A percentile compares a stretch with the other conserved stretches of the same genome.
phyloP scores from a whole-genome alignment of 2,329 filamentous ascomycete species.

The Paraconiothyrium sp. region DNA sequence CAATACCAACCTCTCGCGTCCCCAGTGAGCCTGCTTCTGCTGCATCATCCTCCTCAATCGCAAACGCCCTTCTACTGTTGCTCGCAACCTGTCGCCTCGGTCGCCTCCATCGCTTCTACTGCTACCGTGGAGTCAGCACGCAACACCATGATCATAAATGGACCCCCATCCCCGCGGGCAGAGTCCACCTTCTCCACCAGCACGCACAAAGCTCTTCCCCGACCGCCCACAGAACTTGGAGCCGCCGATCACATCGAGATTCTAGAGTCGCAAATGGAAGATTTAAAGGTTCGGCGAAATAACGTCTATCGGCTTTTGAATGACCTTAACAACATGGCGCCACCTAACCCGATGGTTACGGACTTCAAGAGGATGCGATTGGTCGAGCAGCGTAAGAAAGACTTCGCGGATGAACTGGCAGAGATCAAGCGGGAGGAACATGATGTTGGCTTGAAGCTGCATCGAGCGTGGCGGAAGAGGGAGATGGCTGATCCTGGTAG shows the following conservation, averaged over 20 bases:
- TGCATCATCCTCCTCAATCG: slow-evolving; percentile 43
- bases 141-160: slow-evolving; percentile 22
- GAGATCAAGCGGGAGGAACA: slow-evolving; percentile 51
- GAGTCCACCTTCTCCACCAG: slow-evolving; percentile 38
- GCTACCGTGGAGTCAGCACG: slow-evolving; percentile 23
- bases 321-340: slow-evolving; percentile 46
- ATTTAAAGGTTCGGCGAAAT: slow-evolving; percentile 47
- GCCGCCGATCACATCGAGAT: slow-evolving; percentile 48
- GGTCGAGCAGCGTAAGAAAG: slow-evolving; percentile 47
- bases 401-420: slow-evolving; percentile 49
- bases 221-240: slow-evolving; percentile 46
- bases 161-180: slow-evolving; percentile 33
- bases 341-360: slow-evolving; percentile 50
- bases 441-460: slow-evolving; percentile 52
- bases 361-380: slow-evolving; percentile 47
- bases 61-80: slow-evolving; percentile 41
- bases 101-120: slow-evolving; percentile 28
- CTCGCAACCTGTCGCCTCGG: slow-evolving; percentile 37
- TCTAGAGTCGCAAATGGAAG: slow-evolving; percentile 52
- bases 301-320: slow-evolving; percentile 50
- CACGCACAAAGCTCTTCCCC: slow-evolving; percentile 50
- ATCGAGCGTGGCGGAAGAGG: slow-evolving; percentile 51
- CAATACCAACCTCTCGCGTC: slow-evolving; percentile 39
- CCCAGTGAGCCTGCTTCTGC: slow-evolving; percentile 39
- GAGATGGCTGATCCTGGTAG: slow-evolving; percentile 48